These are phyloP conservation scores for Neonothopanus nambi DNA, from an alignment of 1,284 basidiomycete genomes.

Conservation along the genomic window DNA sequence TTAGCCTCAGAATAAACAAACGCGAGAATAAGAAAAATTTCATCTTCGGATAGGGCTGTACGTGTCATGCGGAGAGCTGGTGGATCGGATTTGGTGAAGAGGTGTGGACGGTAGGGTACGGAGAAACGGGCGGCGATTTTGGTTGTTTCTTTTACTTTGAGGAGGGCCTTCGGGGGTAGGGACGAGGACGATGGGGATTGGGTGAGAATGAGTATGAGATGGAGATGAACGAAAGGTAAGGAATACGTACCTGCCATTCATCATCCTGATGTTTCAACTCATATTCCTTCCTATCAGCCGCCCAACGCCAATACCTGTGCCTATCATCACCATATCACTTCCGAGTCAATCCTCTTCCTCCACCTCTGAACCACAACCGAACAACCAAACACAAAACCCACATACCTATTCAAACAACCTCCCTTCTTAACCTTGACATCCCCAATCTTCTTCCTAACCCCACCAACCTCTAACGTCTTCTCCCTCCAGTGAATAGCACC, in stretches of 20 bases:
- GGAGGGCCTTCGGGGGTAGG: not conserved
- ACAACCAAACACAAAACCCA: slow-evolving; percentile 3
- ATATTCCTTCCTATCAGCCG: slow-evolving; percentile 41
- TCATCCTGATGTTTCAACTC: slow-evolving; percentile 35
- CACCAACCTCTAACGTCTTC: slow-evolving; percentile 42
- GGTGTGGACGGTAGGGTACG: slow-evolving; percentile 43
- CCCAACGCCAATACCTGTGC: slow-evolving; percentile 44
- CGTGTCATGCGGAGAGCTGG: slow-evolving; percentile 34
- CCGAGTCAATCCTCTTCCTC: too few species aligned
- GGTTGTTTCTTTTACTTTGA: slow-evolving; percentile 17
- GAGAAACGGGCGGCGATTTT: slow-evolving; percentile 37
- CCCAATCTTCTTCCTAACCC: slow-evolving; percentile 35
- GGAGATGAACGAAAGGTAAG: too few species aligned
- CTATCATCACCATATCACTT: slow-evolving; percentile 21
- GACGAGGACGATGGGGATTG: not conserved
- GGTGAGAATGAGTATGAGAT: too few species aligned
- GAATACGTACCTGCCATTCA: slow-evolving; percentile 46
- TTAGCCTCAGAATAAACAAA: slow-evolving; percentile 45
- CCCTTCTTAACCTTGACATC: slow-evolving; percentile 39
- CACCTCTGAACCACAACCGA: too few species aligned
- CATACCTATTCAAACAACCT: slow-evolving; percentile 33
- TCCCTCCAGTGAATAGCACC: slow-evolving; percentile 49
- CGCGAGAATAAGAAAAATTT: slow-evolving; percentile 45
- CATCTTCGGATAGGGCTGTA: slow-evolving; percentile 40
- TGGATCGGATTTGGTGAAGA: slow-evolving; percentile 43